Conservation (phyloP, 495 filamentous ascomycete species). For the Aspergillus baeticus region DNA sequence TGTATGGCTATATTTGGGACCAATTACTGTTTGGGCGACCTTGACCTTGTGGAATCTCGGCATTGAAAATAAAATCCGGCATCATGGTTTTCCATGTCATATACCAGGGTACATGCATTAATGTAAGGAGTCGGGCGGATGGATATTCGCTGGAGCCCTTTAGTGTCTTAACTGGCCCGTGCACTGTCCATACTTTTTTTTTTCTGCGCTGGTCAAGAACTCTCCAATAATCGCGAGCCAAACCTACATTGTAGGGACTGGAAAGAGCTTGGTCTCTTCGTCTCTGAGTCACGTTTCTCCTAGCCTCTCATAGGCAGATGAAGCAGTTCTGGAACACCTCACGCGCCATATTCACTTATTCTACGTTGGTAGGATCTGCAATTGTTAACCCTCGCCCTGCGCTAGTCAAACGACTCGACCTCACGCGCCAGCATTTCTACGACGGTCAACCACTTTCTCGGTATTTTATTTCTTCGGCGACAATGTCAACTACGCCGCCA, state of each 20-base stretch:
- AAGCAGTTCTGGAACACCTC: conserved; percentile 1
- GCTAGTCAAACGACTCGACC: not conserved
- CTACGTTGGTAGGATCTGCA: too few relatives aligned
- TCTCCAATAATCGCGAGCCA: not conserved
- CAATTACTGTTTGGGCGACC: too few relatives aligned
- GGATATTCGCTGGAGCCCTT: too few relatives aligned
- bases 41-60: too few relatives aligned
- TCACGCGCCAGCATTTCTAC: not conserved
- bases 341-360: not conserved
- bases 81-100: too few relatives aligned
- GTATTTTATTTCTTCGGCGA: not conserved
- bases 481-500: conserved; percentile 1
- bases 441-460: not conserved
- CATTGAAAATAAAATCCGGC: too few relatives aligned
- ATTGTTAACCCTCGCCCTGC: too few relatives aligned
- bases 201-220: not conserved
- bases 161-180: conserved; percentile 6
- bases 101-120: too few relatives aligned
- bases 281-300: too few relatives aligned
- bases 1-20: too few relatives aligned
- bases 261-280: too few relatives aligned
- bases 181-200: not conserved
- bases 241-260: not conserved
- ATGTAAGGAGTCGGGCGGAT: too few relatives aligned
- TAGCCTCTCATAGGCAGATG: not conserved